Percentiles rank a stretch among this genome's conserved stretches.
Evolutionary conservation across 352 stramenopile species (phyloP).

Genomic region (Blastocystis sp.): DNA sequence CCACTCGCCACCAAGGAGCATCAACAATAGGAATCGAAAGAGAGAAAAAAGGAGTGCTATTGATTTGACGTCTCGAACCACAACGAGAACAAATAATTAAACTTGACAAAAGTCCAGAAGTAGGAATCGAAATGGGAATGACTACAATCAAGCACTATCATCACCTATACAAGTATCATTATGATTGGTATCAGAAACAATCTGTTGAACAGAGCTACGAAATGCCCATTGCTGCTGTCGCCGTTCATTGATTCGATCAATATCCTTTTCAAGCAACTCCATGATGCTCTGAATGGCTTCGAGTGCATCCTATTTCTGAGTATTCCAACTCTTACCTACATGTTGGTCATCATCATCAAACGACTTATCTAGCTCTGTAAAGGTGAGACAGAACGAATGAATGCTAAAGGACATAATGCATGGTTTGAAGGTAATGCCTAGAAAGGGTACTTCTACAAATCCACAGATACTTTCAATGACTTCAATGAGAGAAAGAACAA

Average conservation of each 20-base stretch:
- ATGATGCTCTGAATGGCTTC: constrained; percentile 31
- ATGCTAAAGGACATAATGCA: background rate
- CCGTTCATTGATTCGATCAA: background rate
- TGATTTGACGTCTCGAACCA: constrained; percentile 31
- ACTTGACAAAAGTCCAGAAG: constrained; percentile 2
- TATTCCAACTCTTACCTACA: background rate
- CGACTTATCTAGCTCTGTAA: background rate
- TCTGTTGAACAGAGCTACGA: background rate
- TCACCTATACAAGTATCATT: too few relatives aligned
- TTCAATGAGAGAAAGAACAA: background rate
- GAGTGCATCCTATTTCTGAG: constrained; percentile 1
- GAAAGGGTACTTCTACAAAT: background rate
- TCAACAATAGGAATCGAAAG: constrained; percentile 29
- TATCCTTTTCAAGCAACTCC: constrained; percentile 40
- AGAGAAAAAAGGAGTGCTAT: constrained; percentile 38
- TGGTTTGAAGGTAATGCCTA: constrained; percentile 57
- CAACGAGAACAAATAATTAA: constrained; percentile 48
- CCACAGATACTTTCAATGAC: background rate
- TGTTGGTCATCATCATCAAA: constrained; percentile 42
- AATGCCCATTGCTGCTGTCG: constrained; percentile 14
- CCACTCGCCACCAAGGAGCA: constrained; percentile 7
- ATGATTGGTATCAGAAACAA: background rate
- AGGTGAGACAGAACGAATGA: constrained; percentile 4
- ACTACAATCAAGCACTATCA: background rate
- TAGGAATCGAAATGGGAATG: constrained; percentile 5